Conservation (phyloP, 1,139 yeast species). For the Yarrowia galli region DNA sequence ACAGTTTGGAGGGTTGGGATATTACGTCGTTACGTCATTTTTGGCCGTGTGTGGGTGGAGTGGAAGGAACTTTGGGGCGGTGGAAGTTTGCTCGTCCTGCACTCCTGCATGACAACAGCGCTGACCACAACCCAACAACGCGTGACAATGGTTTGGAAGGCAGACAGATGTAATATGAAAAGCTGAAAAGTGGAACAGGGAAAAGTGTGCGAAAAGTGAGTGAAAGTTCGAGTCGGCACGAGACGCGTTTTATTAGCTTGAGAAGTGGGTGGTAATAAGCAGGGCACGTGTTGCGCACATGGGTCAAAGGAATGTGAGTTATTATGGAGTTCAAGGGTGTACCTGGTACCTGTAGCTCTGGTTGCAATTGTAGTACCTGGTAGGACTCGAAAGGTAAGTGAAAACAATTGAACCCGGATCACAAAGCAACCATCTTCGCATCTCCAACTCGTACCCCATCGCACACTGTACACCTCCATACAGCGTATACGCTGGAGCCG, state of each 20-base stretch:
- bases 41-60: not conserved
- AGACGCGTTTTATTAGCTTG: slow-evolving; percentile 4
- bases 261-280: not conserved
- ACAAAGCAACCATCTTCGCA: too few relatives aligned
- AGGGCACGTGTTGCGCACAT: slow-evolving; percentile 1
- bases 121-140: too few relatives aligned
- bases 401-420: too few relatives aligned
- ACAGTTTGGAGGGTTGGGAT: not conserved
- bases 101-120: slow-evolving; percentile 33
- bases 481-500: slow-evolving; percentile 14
- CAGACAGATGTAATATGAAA: not conserved
- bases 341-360: too few relatives aligned
- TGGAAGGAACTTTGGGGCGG: not conserved
- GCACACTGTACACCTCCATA: not conserved
- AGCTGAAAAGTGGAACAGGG: not conserved
- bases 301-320: not conserved
- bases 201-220: not conserved
- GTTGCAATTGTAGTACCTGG: too few relatives aligned
- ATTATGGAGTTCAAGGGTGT: too few relatives aligned
- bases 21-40: not conserved
- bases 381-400: too few relatives aligned
- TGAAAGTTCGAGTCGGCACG: not conserved
- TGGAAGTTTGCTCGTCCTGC: slow-evolving; percentile 2
- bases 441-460: not conserved
- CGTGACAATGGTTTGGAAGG: slow-evolving; percentile 1